Evolutionary conservation across 164 flowering plant genomes (phyloP).

Genomic region (Protea cynaroides): DNA sequence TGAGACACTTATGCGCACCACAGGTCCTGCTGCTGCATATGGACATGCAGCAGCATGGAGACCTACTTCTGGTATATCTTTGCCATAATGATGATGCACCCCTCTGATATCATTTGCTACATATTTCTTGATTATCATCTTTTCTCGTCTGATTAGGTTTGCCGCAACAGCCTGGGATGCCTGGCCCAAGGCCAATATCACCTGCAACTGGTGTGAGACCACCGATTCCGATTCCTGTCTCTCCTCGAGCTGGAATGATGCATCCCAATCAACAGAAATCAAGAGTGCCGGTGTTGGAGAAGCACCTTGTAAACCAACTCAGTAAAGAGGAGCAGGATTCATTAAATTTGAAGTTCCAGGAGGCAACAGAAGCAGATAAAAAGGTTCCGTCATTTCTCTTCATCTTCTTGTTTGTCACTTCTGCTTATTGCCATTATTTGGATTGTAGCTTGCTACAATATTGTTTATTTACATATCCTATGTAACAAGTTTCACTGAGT

Average conservation of each 20-base stretch:
- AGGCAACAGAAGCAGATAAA: conserved; percentile 74
- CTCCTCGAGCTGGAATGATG: conserved; percentile 25
- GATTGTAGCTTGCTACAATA: no score
- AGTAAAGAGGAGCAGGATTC: conserved; percentile 79
- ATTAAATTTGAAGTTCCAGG: conserved; percentile 66
- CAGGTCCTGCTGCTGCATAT: conserved; percentile 41
- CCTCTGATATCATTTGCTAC: conserved; percentile 1
- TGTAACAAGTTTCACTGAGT: no score
- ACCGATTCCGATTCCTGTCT: conserved; percentile 34
- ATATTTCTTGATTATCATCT: background rate
- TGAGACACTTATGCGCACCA: conserved; percentile 46
- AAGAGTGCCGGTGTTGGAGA: conserved; percentile 78
- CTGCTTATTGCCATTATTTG: no score
- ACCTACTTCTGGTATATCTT: conserved; percentile 49
- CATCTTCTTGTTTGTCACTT: background rate
- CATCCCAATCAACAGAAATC: conserved; percentile 57
- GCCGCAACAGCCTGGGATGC: conserved; percentile 44
- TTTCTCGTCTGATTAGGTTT: conserved; percentile 36
- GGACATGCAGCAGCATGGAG: conserved; percentile 64
- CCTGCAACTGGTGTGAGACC: conserved; percentile 47
- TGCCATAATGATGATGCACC: background rate
- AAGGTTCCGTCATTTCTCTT: conserved; percentile 34
- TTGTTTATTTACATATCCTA: no score
- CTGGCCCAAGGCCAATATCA: conserved; percentile 39
- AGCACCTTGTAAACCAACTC: conserved; percentile 75